These are phyloP conservation scores for Ichthyophonus hoferi DNA, from an alignment of 208 protist species.

Conservation along the genomic window DNA sequence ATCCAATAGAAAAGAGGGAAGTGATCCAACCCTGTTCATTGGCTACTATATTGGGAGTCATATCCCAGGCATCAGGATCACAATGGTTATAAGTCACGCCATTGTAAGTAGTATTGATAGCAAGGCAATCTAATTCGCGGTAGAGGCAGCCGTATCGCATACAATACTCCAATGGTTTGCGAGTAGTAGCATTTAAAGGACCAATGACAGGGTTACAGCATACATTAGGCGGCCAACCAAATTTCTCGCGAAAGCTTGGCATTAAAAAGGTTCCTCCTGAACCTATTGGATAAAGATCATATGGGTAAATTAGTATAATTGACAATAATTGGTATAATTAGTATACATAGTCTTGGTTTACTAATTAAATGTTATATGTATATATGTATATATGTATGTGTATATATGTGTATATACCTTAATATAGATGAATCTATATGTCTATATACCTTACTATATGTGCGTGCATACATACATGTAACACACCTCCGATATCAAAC, in stretches of 20 bases:
- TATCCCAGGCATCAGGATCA: not conserved
- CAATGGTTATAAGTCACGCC: not conserved
- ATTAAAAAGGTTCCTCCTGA: conserved; percentile 3
- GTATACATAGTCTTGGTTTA: not conserved
- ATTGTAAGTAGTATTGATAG: not conserved
- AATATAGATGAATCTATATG: not conserved
- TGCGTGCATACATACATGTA: not conserved
- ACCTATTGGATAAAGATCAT: not conserved
- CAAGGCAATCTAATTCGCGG: not conserved
- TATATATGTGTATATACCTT: not conserved
- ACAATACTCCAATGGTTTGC: not conserved
- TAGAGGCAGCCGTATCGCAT: not conserved
- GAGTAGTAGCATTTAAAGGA: not conserved
- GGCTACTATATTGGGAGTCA: not conserved
- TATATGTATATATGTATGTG: not conserved
- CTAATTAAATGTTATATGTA: not conserved
- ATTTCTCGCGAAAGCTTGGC: not conserved
- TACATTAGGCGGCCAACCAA: not conserved
- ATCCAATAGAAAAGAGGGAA: not conserved
- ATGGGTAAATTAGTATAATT: not conserved
- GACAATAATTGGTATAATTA: not conserved
- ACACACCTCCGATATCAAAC: conserved; percentile 10
- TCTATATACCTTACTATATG: not conserved
- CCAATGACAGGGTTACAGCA: not conserved
- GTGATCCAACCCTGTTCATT: conserved; percentile 6